Evolutionary conservation across 2,329 filamentous ascomycete species (phyloP), one percentile per base, ranked within the genome.

Genomic region (Neurospora sp.): DNA sequence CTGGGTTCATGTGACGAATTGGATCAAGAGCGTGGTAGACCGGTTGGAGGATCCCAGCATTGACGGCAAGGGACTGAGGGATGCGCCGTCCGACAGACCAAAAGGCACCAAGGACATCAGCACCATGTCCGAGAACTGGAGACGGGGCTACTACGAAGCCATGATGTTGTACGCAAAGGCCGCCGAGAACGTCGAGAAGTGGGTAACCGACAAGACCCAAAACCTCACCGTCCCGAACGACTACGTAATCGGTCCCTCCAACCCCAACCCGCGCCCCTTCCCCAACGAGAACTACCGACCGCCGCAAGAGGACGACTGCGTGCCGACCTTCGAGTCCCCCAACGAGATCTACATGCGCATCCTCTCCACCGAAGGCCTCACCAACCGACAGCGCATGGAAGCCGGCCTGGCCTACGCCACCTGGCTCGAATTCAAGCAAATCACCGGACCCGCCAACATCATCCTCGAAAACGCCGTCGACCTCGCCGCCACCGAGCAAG

Each of bases 321-420:
- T 88, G 70, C 81, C 85, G 7, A 88, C 90, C 1, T 94, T 89
- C 71, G 87, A 89, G 4, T 78, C 86, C 0, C 92, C 95, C 0
- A 91, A 96, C 75, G 86, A 84, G 15, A 93, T 89, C 76, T 98
- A 98, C 78, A 86, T 91, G 80, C 91, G 91, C 76, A 89, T 97
- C 67, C 81, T 97, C 69, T 93, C 90, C 7, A 95, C 92, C 0
- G 86, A 86, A 69, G 95, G 95, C 1, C 92, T 98, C 76, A 90
- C 87, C 0, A 85, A 87, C n/a, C 85, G 88, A 70, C 93, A 98
- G 79, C 90, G 89, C 76, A 83, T 97, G 68, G 90, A 95, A 70
- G 93, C 94, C 4, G 91, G 92, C 3, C 82, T 97, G 58, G 90
- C 90, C 1, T 97, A 94, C 78, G 95, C 91, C 1, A 90, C 92